Evolutionary conservation across 192 early-diverging fungal genomes (phyloP).

Genomic region (Umbelopsis ramanniana): DNA sequence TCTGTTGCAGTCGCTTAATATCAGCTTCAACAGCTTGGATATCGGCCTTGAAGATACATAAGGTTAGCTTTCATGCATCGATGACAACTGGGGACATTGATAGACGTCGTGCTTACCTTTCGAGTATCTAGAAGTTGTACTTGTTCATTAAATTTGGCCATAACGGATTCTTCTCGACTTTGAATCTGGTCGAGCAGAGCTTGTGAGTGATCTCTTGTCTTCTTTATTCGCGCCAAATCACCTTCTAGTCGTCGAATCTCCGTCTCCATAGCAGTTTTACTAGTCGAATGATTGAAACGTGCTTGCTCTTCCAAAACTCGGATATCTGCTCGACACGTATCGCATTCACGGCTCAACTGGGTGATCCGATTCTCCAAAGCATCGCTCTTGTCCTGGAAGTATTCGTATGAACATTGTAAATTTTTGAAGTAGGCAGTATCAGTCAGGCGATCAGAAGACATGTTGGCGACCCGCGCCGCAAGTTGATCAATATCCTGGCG

Average conservation of each 20-base stretch:
- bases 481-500: slow-evolving; percentile 51
- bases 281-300: slow-evolving; percentile 40
- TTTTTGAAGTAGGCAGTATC: slow-evolving; percentile 58
- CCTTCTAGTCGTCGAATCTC: slow-evolving; percentile 57
- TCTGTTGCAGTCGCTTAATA: neutral
- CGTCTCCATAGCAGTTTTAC: slow-evolving; percentile 50
- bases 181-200: slow-evolving; percentile 48
- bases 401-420: slow-evolving; percentile 46
- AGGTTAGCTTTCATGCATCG: neutral
- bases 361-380: slow-evolving; percentile 49
- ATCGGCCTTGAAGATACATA: neutral
- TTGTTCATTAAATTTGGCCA: slow-evolving; percentile 51
- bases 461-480: slow-evolving; percentile 46
- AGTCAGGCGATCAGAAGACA: slow-evolving; percentile 54
- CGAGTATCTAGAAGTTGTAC: slow-evolving; percentile 46
- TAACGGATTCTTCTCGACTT: slow-evolving; percentile 45
- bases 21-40: slow-evolving; percentile 3
- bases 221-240: slow-evolving; percentile 57
- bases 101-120: neutral
- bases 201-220: slow-evolving; percentile 58
- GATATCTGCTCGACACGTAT: slow-evolving; percentile 44
- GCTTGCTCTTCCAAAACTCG: slow-evolving; percentile 46
- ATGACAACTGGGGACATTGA: too few relatives aligned
- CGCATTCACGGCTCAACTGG: slow-evolving; percentile 46
- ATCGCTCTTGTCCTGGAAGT: slow-evolving; percentile 49